phyloP scores from a whole-genome alignment of 2,329 filamentous ascomycete species.

The Claviceps capensis region DNA sequence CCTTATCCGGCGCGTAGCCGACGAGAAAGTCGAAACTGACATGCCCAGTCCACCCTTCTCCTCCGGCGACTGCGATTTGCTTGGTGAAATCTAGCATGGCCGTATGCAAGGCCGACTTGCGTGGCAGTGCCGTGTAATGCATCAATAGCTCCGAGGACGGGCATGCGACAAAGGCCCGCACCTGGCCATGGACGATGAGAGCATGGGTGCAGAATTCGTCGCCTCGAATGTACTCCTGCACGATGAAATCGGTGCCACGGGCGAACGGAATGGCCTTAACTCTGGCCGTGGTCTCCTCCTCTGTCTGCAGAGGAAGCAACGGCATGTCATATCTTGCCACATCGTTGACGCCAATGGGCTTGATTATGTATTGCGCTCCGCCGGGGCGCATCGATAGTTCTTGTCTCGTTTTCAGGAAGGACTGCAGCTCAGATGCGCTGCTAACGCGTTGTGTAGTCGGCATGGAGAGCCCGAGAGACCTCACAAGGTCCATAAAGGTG shows the following conservation, averaged over 20 bases:
- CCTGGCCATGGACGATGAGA: conserved; percentile 48
- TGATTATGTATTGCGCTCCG: conserved; percentile 45
- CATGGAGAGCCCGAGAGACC: conserved; percentile 36
- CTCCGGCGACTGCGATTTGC: conserved; percentile 36
- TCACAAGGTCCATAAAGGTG: conserved; percentile 46
- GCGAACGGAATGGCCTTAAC: conserved; percentile 31
- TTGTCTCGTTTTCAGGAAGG: conserved; percentile 29
- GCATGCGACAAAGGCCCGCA: conserved; percentile 55
- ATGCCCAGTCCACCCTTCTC: conserved; percentile 14
- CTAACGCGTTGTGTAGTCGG: conserved; percentile 40
- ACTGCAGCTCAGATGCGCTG: conserved; percentile 36
- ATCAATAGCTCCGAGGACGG: conserved; percentile 48
- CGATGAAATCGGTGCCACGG: conserved; percentile 37
- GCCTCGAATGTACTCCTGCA: conserved; percentile 52
- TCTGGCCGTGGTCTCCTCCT: conserved; percentile 39
- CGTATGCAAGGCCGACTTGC: conserved; percentile 36
- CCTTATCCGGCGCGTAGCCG: background rate
- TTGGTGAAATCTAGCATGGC: conserved; percentile 54
- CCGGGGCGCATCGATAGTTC: conserved; percentile 12
- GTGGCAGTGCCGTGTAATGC: conserved; percentile 49
- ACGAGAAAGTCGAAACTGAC: conserved; percentile 2
- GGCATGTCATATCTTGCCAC: conserved; percentile 47
- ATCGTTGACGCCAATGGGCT: conserved; percentile 50
- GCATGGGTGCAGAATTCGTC: conserved; percentile 60
- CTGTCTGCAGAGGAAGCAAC: conserved; percentile 42